Percentiles rank a stretch among this genome's conserved stretches.
These are phyloP conservation scores for Heritiera littoralis DNA, from an alignment of 345 rosid species.

Conservation along the genomic window DNA sequence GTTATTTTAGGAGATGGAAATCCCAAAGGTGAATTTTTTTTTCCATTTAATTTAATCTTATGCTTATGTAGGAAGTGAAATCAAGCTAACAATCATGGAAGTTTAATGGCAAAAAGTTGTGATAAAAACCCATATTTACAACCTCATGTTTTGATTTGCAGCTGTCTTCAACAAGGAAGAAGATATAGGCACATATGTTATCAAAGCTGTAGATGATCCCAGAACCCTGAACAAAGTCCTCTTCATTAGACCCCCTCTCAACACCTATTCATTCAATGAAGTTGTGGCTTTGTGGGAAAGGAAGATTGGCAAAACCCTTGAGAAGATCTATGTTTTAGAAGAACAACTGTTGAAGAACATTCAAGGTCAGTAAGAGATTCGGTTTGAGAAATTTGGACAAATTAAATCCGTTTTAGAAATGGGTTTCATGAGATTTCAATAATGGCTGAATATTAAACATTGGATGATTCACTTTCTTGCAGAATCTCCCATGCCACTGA, in stretches of 20 bases:
- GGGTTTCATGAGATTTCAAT: background rate
- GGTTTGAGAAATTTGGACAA: background rate
- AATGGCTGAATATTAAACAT: background rate
- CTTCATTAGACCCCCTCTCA: conserved; percentile 51
- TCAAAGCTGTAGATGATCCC: conserved; percentile 59
- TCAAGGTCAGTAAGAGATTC: conserved; percentile 29
- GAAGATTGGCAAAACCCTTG: conserved; percentile 58
- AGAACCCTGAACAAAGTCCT: conserved; percentile 60
- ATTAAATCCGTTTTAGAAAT: background rate
- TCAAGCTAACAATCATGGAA: background rate
- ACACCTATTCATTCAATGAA: conserved; percentile 54
- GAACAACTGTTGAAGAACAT: conserved; percentile 55
- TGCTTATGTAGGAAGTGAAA: background rate
- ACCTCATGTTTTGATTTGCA: conserved; percentile 6
- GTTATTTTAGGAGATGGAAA: conserved; percentile 61
- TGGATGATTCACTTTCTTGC: background rate
- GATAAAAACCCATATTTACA: background rate
- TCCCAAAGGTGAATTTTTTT: conserved; percentile 42
- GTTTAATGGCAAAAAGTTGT: background rate
- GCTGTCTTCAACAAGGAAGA: conserved; percentile 55
- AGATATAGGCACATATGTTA: conserved; percentile 53
- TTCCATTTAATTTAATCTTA: background rate
- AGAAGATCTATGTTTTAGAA: conserved; percentile 51
- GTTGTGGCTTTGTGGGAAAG: conserved; percentile 68
- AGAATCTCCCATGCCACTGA: conserved; percentile 13